Evolutionary conservation across 257 asterid genomes (phyloP).

Genomic region (Cordia subcordata): DNA sequence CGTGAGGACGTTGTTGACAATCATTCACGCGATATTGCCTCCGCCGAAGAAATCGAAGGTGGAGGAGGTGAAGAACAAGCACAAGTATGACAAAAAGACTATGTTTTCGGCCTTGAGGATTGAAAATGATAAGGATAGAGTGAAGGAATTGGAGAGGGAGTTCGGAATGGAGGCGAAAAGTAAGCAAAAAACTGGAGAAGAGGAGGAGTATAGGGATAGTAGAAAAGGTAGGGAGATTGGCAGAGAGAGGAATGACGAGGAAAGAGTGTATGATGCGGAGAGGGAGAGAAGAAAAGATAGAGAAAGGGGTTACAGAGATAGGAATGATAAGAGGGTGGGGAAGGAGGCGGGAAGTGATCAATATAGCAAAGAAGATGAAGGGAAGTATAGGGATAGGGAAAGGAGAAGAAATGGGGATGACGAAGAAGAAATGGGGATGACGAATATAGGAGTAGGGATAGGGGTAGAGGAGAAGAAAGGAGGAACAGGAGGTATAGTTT

Average conservation of each 20-base stretch:
- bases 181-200: slow-evolving; percentile 28
- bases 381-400: slow-evolving; percentile 9
- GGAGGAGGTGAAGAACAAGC: slow-evolving; percentile 13
- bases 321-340: slow-evolving; percentile 1
- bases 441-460: slow-evolving; percentile 17
- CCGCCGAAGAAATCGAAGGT: slow-evolving; percentile 39
- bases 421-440: not conserved
- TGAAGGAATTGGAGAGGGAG: slow-evolving; percentile 80
- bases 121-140: slow-evolving; percentile 59
- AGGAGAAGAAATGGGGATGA: slow-evolving; percentile 12
- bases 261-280: slow-evolving; percentile 23
- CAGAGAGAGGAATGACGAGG: slow-evolving; percentile 6
- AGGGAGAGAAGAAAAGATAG: slow-evolving; percentile 26
- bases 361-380: too few relatives aligned
- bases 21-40: slow-evolving; percentile 79
- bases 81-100: slow-evolving; percentile 32
- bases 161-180: slow-evolving; percentile 53
- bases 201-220: slow-evolving; percentile 21
- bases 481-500: slow-evolving; percentile 23
- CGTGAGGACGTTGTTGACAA: slow-evolving; percentile 67
- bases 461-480: slow-evolving; percentile 44
- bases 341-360: too few relatives aligned
- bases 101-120: slow-evolving; percentile 55
- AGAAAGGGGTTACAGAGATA: slow-evolving; percentile 10
- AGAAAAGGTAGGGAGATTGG: slow-evolving; percentile 19